These are phyloP conservation scores for Streptanthus diversifolius DNA, from an alignment of 345 rosid genomes.

Conservation along the genomic window DNA sequence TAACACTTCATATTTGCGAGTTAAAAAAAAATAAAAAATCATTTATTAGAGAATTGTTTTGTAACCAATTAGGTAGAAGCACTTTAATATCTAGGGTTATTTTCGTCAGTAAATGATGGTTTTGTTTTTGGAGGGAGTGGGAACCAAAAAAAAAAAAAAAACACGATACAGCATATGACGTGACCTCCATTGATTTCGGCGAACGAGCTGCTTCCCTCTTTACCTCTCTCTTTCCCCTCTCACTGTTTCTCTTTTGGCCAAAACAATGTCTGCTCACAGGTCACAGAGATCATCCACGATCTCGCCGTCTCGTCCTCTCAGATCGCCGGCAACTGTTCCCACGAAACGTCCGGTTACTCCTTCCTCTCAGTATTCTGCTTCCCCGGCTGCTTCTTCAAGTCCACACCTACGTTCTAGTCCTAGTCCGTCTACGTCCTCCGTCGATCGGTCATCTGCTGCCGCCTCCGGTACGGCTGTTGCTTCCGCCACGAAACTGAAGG, in stretches of 20 bases:
- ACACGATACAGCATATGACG: conserved; percentile 26
- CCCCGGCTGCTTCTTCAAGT: conserved; percentile 41
- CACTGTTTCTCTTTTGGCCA: background rate
- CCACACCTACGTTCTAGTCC: conserved; percentile 30
- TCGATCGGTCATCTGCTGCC: conserved; percentile 37
- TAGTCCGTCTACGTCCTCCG: conserved; percentile 36
- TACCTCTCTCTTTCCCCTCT: background rate
- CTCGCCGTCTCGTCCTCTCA: conserved; percentile 82
- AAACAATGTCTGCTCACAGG: conserved; percentile 52
- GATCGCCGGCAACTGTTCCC: conserved; percentile 48
- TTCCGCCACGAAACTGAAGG: conserved; percentile 44
- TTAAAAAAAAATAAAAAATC: background rate
- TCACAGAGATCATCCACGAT: conserved; percentile 57
- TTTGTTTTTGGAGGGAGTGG: conserved; percentile 37
- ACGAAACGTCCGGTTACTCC: conserved; percentile 48
- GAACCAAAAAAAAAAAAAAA: background rate
- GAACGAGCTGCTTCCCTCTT: conserved; percentile 25
- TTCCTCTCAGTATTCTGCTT: conserved; percentile 46
- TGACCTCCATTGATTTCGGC: conserved; percentile 35
- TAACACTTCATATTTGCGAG: conserved; percentile 16
- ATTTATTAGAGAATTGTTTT: background rate
- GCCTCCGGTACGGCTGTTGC: conserved; percentile 10
- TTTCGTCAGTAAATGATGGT: conserved; percentile 19
- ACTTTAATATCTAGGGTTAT: conserved; percentile 32
- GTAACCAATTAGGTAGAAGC: conserved; percentile 28